These are phyloP conservation scores for Coniochaeta hoffmannii DNA, from an alignment of 2,329 filamentous ascomycete species.

Conservation along the genomic window DNA sequence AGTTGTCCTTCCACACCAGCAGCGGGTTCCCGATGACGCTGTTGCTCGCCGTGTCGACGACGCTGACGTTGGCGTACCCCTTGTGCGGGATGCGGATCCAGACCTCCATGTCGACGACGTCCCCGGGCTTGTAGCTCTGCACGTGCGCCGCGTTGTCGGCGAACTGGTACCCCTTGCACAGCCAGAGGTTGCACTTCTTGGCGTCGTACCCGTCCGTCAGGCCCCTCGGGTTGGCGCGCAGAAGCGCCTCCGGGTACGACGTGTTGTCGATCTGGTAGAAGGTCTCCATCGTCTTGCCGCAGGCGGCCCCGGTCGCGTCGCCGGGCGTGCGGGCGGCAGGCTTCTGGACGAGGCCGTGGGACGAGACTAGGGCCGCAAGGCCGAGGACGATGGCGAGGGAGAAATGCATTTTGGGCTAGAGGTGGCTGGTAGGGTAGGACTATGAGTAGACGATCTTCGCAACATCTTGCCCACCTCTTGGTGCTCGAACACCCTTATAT, in stretches of 20 bases:
- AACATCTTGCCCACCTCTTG: neutral
- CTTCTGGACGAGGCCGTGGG: constrained; percentile 19
- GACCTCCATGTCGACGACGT: constrained; percentile 32
- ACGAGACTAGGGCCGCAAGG: constrained; percentile 9
- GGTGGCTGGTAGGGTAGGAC: neutral
- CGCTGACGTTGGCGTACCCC: constrained; percentile 39
- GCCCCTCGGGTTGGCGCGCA: constrained; percentile 16
- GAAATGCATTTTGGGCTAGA: constrained; percentile 9
- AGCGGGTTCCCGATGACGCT: constrained; percentile 37
- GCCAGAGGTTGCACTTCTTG: constrained; percentile 27
- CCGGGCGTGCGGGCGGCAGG: constrained; percentile 19
- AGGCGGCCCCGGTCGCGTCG: constrained; percentile 17
- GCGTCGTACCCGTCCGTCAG: constrained; percentile 17
- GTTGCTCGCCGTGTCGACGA: constrained; percentile 38
- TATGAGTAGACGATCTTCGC: neutral
- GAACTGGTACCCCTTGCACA: constrained; percentile 32
- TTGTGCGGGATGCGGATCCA: constrained; percentile 37
- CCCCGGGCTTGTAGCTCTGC: constrained; percentile 30
- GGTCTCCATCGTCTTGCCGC: constrained; percentile 19
- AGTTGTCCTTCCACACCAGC: constrained; percentile 18
- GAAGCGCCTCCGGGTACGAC: constrained; percentile 24
- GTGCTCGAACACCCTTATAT: neutral
- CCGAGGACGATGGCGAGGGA: constrained; percentile 5
- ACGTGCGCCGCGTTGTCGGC: constrained; percentile 29
- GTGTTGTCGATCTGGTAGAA: constrained; percentile 25